Base-by-base conservation (phyloP, 164 flowering plant species). In the Umbellularia californica region DNA sequence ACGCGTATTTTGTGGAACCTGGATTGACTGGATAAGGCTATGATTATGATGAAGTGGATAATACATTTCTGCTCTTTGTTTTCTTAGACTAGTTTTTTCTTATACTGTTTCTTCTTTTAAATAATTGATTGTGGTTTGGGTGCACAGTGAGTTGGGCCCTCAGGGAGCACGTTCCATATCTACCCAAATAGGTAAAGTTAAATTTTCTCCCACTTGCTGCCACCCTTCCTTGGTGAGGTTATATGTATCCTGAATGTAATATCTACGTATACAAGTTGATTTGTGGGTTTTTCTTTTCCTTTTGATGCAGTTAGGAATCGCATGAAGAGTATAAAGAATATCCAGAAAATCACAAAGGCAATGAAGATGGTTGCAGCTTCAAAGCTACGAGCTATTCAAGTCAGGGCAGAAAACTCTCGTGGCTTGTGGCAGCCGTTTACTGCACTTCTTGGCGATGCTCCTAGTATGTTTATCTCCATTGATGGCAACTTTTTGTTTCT, bases 341-440 rank as follows among this genome's bases (percentile, higher is more conserved):
- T 95, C 75, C 99, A 95, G 83, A 95, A 95, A 74, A 95, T 95
- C 75, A 95, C 99, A 13, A 95, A 95, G 90, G 99, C 99, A 19
- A 95, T 95, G 99, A 95, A 95, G 82, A 95, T 95, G 99, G 99
- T 95, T 83, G 99, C 99, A 78, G 99, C 98, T 68, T 95, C 99
- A 51, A 95, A 95, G 84, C 84, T 95, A 14, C 85, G 98, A 77
- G 92, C 90, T 17, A 85, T 95, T 82, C 97, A 95, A 84, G n/a
- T 72, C 7, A 90, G 74, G 83, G 87, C 99, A 73, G 99, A 93
- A 82, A 95, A 95, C 78, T 93, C 99, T 51, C 99, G 99, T 85
- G 99, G 99, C 69, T 80, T 93, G 13, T 95, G 98, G 98, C 99
- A 95, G 83, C 99, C 99, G 70, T 95, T 95, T 78, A 88, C 93